phyloP scores from a whole-genome alignment of 2,329 filamentous ascomycete species.

The Fusarium sp. region DNA sequence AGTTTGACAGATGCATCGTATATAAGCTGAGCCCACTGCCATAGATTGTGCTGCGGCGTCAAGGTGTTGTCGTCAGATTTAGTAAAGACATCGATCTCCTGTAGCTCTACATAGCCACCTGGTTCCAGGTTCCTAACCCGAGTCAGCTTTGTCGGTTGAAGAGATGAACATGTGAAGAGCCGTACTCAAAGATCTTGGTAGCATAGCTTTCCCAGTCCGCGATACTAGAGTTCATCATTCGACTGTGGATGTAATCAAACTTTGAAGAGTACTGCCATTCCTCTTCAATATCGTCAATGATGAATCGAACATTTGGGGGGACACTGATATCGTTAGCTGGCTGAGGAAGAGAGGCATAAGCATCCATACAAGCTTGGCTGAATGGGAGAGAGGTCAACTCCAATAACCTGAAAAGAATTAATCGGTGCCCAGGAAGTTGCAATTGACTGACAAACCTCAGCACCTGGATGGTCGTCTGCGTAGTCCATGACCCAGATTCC shows the following conservation, averaged over 20 bases:
- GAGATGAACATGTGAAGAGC: rapidly evolving
- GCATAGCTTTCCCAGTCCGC: constrained; percentile 8
- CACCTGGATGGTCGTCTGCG: constrained; percentile 16
- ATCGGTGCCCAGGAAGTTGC: rapidly evolving
- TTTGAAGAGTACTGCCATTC: constrained; percentile 1
- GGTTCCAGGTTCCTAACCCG: not conserved
- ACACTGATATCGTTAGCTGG: not conserved
- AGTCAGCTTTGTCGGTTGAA: not conserved
- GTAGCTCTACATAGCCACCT: constrained; percentile 15
- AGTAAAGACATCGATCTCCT: not conserved
- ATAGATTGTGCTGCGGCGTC: not conserved
- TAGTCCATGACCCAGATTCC: constrained; percentile 21
- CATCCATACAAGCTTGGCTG: not conserved
- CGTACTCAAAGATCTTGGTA: not conserved
- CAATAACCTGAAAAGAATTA: not conserved
- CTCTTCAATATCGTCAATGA: constrained; percentile 11
- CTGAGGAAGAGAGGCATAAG: rapidly evolving
- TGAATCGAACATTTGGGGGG: constrained; percentile 8
- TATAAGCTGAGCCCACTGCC: not conserved
- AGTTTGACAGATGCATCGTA: constrained; percentile 12
- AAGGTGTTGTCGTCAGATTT: not conserved
- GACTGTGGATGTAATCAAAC: constrained; percentile 21
- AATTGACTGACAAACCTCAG: not conserved
- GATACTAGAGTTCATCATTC: constrained; percentile 15
- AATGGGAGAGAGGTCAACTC: constrained; percentile 3